Evolutionary conservation across 371 early-diverging fungal genomes (phyloP).

Genomic region (Syncephalastrum monosporum): DNA sequence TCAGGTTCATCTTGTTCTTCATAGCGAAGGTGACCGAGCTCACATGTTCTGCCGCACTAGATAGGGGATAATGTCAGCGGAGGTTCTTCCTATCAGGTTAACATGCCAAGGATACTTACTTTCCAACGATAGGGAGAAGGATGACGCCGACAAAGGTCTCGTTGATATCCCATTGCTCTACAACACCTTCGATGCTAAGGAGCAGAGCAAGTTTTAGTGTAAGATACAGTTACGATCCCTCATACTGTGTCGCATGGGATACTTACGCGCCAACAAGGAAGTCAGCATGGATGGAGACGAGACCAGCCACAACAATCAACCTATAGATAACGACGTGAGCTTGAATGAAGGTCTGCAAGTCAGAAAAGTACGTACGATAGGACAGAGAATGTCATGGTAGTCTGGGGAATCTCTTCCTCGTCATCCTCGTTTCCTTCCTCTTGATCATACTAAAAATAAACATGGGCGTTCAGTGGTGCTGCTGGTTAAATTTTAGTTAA

Average conservation of each 20-base stretch:
- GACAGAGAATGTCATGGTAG: slow-evolving; percentile 45
- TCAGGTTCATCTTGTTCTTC: slow-evolving; percentile 90
- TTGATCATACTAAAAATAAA: slow-evolving; percentile 46
- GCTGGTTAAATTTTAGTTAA: slow-evolving; percentile 17
- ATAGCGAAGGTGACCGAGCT: slow-evolving; percentile 83
- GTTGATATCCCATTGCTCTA: slow-evolving; percentile 61
- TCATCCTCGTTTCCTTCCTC: slow-evolving; percentile 44
- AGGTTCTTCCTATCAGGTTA: neutral
- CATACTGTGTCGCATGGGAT: neutral
- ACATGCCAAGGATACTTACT: slow-evolving; percentile 22
- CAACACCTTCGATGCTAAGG: slow-evolving; percentile 74
- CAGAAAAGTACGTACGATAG: slow-evolving; percentile 19
- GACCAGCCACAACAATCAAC: slow-evolving; percentile 50
- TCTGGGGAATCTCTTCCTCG: slow-evolving; percentile 48
- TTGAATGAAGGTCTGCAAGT: neutral
- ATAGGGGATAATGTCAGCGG: neutral
- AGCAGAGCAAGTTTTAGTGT: neutral
- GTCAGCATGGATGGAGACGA: slow-evolving; percentile 80
- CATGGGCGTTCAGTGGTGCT: slow-evolving; percentile 46
- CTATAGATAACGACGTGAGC: slow-evolving; percentile 14
- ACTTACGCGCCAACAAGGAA: slow-evolving; percentile 70
- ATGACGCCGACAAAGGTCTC: slow-evolving; percentile 88
- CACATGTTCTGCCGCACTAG: slow-evolving; percentile 65
- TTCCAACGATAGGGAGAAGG: slow-evolving; percentile 84
- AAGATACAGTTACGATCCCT: too few species aligned